phyloP scores from a whole-genome alignment of 441 rosid species.

The Brassica balearica region DNA sequence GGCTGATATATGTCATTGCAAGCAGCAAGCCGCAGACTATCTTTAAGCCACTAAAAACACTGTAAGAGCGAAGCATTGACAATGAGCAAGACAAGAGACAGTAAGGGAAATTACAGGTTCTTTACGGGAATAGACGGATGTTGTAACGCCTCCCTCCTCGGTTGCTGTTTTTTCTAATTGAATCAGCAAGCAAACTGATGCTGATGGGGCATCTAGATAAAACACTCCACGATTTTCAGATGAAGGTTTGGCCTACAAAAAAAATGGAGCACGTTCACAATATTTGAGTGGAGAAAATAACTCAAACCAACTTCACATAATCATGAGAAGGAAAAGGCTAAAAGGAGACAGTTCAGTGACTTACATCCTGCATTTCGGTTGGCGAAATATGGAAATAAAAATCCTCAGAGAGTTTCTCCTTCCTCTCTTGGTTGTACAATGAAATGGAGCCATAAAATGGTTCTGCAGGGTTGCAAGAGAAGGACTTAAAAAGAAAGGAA shows the following conservation, averaged over 20 bases:
- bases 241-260: slow-evolving; percentile 66
- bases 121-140: slow-evolving; percentile 98
- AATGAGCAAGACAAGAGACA: slow-evolving; percentile 18
- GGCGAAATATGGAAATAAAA: slow-evolving; percentile 80
- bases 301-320: slow-evolving; percentile 11
- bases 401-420: slow-evolving; percentile 96
- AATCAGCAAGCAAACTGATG: slow-evolving; percentile 87
- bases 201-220: slow-evolving; percentile 94
- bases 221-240: slow-evolving; percentile 83
- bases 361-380: slow-evolving; percentile 86
- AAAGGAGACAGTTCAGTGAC: slow-evolving; percentile 33
- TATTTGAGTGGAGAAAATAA: not conserved
- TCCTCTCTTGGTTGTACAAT: slow-evolving; percentile 91
- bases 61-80: slow-evolving; percentile 31
- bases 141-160: slow-evolving; percentile 93
- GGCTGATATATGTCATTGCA: slow-evolving; percentile 17
- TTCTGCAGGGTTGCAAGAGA: slow-evolving; percentile 61
- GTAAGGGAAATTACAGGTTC: slow-evolving; percentile 76
- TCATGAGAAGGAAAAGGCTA: slow-evolving; percentile 28
- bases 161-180: slow-evolving; percentile 97
- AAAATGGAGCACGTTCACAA: slow-evolving; percentile 16
- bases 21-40: not conserved
- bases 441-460: slow-evolving; percentile 97
- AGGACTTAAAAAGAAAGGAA: slow-evolving; percentile 29
- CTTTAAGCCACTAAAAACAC: slow-evolving; percentile 13